phyloP scores from a whole-genome alignment of 805 yeast genomes.

The Pichia thaimueangensis region DNA sequence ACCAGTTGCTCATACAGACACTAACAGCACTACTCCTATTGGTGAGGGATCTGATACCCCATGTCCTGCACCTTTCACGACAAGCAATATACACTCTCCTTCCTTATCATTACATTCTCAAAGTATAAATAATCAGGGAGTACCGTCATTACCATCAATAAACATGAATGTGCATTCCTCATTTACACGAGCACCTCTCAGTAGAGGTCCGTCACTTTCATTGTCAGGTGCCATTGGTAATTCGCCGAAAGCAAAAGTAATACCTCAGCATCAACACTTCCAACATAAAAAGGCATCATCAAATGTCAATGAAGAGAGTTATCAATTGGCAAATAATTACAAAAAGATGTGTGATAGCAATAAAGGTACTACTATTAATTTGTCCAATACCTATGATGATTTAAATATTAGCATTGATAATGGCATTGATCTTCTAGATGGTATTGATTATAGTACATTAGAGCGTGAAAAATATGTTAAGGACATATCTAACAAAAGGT shows the following conservation, averaged over 20 bases:
- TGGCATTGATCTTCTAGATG: slow-evolving; percentile 4
- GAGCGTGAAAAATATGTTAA: not conserved
- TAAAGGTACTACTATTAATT: not conserved
- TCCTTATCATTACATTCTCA: no score
- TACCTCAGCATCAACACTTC: slow-evolving; percentile 14
- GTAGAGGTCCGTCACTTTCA: slow-evolving; percentile 10
- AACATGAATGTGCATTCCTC: no score
- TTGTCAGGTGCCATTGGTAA: slow-evolving; percentile 8
- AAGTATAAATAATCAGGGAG: no score
- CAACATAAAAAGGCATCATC: slow-evolving; percentile 10
- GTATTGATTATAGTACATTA: not conserved
- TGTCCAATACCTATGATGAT: not conserved
- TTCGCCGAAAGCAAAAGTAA: slow-evolving; percentile 10
- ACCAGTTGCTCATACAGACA: slow-evolving; percentile 1
- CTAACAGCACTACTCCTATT: not conserved
- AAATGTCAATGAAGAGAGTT: slow-evolving; percentile 3
- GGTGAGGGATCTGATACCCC: no score
- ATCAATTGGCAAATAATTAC: no score
- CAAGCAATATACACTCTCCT: no score
- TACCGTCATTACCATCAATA: not conserved
- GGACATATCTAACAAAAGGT: not conserved
- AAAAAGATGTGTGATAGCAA: not conserved
- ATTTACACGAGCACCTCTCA: slow-evolving; percentile 1
- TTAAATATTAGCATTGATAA: not conserved
- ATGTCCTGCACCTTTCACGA: no score